Evolutionary conservation across 345 rosid genomes (phyloP).

Genomic region (Boechera divaricarpa): DNA sequence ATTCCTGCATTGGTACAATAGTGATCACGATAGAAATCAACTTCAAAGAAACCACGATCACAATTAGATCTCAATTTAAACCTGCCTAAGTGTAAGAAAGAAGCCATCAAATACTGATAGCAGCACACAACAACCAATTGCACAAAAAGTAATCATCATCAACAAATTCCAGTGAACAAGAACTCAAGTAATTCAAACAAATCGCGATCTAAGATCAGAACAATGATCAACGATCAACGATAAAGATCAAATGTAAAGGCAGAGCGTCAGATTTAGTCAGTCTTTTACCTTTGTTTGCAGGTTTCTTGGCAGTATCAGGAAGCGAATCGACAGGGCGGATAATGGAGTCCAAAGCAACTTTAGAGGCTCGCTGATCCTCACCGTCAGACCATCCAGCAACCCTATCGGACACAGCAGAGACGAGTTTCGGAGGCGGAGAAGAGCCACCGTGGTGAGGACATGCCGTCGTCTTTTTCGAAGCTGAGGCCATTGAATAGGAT

Average conservation of each 20-base stretch:
- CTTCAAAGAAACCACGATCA: slow-evolving; percentile 14
- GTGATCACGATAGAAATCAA: slow-evolving; percentile 21
- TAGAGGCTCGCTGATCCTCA: slow-evolving; percentile 51
- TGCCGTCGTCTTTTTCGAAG: slow-evolving; percentile 84
- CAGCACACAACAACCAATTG: slow-evolving; percentile 12
- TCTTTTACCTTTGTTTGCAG: slow-evolving; percentile 60
- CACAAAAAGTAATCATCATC: slow-evolving; percentile 6
- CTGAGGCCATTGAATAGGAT: slow-evolving; percentile 97
- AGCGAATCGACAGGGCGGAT: slow-evolving; percentile 71
- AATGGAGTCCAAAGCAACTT: slow-evolving; percentile 51
- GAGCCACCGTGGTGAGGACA: slow-evolving; percentile 40
- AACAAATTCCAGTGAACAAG: slow-evolving; percentile 20
- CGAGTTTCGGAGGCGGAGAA: slow-evolving; percentile 49
- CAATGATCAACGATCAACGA: not conserved
- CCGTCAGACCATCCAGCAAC: slow-evolving; percentile 50
- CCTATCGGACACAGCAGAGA: slow-evolving; percentile 45
- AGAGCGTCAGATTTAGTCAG: slow-evolving; percentile 7
- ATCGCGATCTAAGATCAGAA: slow-evolving; percentile 19
- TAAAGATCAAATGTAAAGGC: slow-evolving; percentile 14
- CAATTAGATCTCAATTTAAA: not conserved
- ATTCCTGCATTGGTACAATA: slow-evolving; percentile 49
- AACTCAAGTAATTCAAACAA: not conserved
- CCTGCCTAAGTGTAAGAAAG: not conserved
- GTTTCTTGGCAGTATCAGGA: slow-evolving; percentile 58
- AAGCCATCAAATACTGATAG: slow-evolving; percentile 8